Base-by-base conservation (phyloP, 2,329 filamentous ascomycete species). In the Botryotinia convoluta region DNA sequence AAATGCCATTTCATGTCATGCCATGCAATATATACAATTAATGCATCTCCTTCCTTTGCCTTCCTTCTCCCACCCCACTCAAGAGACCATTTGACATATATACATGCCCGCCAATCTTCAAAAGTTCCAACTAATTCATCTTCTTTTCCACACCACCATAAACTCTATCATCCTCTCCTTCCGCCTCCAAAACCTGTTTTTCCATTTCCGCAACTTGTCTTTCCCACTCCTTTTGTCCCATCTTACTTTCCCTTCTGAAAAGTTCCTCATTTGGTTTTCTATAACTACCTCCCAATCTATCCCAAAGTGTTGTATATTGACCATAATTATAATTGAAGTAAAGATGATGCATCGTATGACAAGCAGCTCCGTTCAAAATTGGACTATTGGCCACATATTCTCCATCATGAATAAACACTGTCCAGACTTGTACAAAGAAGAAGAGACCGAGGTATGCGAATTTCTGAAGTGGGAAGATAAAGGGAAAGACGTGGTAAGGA, bases 351-450 rank as follows among this genome's bases (percentile, higher is more conserved):
- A 95, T 89, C 35, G 92, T 94, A 83, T 98, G 95, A 86, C 95
- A 98, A 42, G 95, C 95, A 20, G 95, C 94, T 69, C 95, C 95
- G 82, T 98, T 98, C 84, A 98, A 90, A 78, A 98, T 83, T n/a
- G 94, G 92, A 79, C 92, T 93, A 84, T 98, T 93, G 80, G 94
- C 92, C 26, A 97, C 89, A 81, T 97, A 98, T 84, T 98, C 95
- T 79, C 95, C 95, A 79, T 98, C 95, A 83, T 98, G 90, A 80
- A 98, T 98, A 84, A 98, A 88, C 79, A 98, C 93, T 57, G 95
- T 97, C 95, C 95, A 98, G 83, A 98, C 89, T 84, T 98, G 97
- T 85, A 98, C 93, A 81, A 97, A 97, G 78, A 92, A 86, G 84
- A 98, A 98, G 54, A 97, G 89, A 20, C 87, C 87, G 69, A 98